phyloP scores from a whole-genome alignment of 148 eudicot species.

The Suaeda aralocaspica region DNA sequence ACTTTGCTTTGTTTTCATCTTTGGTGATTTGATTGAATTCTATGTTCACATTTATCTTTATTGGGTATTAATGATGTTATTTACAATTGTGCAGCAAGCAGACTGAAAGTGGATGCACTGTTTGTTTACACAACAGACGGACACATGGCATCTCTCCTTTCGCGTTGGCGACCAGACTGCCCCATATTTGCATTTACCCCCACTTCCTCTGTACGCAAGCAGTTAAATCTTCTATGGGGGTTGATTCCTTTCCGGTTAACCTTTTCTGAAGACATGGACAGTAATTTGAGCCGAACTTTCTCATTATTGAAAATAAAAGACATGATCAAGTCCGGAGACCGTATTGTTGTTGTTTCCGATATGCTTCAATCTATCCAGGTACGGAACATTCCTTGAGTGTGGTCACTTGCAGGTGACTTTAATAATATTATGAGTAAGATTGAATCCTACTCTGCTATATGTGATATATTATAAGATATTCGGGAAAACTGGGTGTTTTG shows the following conservation, averaged over 20 bases:
- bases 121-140: slow-evolving; percentile 34
- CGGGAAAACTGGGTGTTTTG: background rate
- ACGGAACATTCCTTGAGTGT: slow-evolving; percentile 25
- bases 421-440: background rate
- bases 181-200: slow-evolving; percentile 35
- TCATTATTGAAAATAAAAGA: slow-evolving; percentile 26
- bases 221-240: slow-evolving; percentile 32
- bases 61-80: slow-evolving; percentile 2
- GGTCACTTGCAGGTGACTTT: background rate
- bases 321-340: slow-evolving; percentile 34
- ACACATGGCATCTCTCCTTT: slow-evolving; percentile 35
- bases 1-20: background rate
- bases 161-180: slow-evolving; percentile 37
- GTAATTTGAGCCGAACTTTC: slow-evolving; percentile 25
- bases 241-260: slow-evolving; percentile 31
- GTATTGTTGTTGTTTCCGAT: slow-evolving; percentile 31
- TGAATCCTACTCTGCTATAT: background rate
- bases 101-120: slow-evolving; percentile 28
- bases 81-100: slow-evolving; percentile 25
- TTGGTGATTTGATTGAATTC: background rate
- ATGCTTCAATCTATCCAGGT: slow-evolving; percentile 37
- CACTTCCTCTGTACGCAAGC: slow-evolving; percentile 18
- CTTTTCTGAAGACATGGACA: slow-evolving; percentile 35
- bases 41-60: background rate
- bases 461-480: background rate